These are phyloP conservation scores for Naganishia kalamii DNA, from an alignment of 768 basidiomycete genomes.

Conservation along the genomic window DNA sequence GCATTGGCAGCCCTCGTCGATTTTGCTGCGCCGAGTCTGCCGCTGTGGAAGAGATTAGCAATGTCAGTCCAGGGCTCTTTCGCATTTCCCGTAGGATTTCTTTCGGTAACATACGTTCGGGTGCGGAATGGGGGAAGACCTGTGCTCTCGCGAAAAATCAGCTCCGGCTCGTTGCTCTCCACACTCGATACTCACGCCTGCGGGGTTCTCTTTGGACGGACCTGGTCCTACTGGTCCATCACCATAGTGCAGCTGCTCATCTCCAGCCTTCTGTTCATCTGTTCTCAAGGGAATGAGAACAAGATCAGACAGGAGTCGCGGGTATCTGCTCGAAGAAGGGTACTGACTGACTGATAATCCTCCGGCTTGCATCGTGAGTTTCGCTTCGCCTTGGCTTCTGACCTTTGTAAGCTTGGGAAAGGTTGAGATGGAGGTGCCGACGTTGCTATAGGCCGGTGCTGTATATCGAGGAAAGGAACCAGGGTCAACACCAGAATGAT, in stretches of 20 bases:
- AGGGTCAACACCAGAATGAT: too few species aligned
- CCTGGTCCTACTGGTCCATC: constrained; percentile 35
- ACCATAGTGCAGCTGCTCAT: constrained; percentile 31
- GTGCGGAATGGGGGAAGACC: constrained; percentile 33
- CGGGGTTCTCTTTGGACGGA: constrained; percentile 44
- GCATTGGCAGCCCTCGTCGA: constrained; percentile 1
- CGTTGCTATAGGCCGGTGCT: too few species aligned
- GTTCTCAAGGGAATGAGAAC: neutral
- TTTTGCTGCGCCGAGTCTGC: constrained; percentile 21
- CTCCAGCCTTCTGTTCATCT: constrained; percentile 37
- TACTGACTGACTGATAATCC: constrained; percentile 8
- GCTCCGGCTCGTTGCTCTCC: neutral
- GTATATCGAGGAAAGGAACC: too few species aligned
- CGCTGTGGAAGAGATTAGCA: constrained; percentile 12
- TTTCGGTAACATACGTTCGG: neutral
- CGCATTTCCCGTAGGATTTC: too few species aligned
- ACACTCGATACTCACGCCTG: constrained; percentile 34
- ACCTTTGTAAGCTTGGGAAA: too few species aligned
- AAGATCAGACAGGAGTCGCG: neutral
- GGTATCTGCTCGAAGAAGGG: neutral
- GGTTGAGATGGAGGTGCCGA: too few species aligned
- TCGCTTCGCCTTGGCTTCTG: neutral
- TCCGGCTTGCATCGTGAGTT: constrained; percentile 12
- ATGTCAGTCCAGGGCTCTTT: too few species aligned
- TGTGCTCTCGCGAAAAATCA: constrained; percentile 1